These are phyloP conservation scores for Mrakia gelida DNA, from an alignment of 768 basidiomycete species.

Conservation along the genomic window DNA sequence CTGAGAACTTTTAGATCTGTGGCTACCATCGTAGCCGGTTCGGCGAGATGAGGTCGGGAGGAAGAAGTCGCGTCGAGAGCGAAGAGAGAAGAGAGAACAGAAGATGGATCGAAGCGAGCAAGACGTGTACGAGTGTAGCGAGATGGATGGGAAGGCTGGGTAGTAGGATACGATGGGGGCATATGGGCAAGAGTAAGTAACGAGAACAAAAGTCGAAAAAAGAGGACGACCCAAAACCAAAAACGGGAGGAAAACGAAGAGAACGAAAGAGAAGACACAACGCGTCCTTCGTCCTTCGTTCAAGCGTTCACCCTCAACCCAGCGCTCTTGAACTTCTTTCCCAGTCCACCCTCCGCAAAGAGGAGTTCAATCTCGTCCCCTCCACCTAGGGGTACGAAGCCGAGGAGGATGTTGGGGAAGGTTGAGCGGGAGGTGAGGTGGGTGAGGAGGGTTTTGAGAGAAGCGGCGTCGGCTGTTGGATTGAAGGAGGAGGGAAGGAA, in stretches of 20 bases:
- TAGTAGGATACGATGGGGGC: neutral
- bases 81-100: neutral
- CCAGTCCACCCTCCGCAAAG: constrained; percentile 43
- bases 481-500: neutral
- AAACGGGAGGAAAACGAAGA: neutral
- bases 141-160: neutral
- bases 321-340: constrained; percentile 7
- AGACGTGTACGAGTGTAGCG: neutral
- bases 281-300: too few species aligned
- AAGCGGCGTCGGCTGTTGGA: constrained; percentile 38
- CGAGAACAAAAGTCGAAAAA: neutral
- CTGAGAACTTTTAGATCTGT: too few species aligned
- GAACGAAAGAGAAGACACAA: neutral
- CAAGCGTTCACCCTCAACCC: constrained; percentile 12
- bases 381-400: constrained; percentile 43
- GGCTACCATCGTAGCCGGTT: too few species aligned
- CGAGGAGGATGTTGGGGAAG: constrained; percentile 45
- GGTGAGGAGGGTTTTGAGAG: constrained; percentile 40
- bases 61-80: too few species aligned
- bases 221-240: neutral
- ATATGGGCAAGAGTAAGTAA: neutral
- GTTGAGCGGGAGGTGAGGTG: constrained; percentile 44
- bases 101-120: neutral
- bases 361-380: constrained; percentile 44
- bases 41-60: too few species aligned